Base-by-base conservation (phyloP, 2,329 filamentous ascomycete genomes). In the Monascus ruber region DNA sequence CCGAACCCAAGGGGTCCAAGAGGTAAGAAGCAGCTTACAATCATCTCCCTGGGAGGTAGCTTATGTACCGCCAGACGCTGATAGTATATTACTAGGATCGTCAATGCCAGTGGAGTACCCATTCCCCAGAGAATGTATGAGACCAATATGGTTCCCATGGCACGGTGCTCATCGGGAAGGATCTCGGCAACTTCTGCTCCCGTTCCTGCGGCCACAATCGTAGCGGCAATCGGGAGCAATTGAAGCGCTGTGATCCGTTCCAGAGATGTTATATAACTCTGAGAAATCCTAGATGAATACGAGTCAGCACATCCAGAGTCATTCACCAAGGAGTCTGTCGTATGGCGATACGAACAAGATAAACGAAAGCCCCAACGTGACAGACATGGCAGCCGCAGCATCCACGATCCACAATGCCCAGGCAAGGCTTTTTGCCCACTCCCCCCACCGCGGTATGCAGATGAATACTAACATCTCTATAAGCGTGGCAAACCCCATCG, bases 41-140 rank as follows among this genome's bases (percentile, higher is more conserved):
- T 78, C 40, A 78, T 74, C 51, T 83, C 81, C 36, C 73, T 69
- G 1, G 78, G 73, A 0, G 80, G 80, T 9, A 84, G 67, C 31
- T 77, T 76, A 58, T 84, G 74, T 2, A 84, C 56, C 4, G 75
- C 77, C 6, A 85, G 66, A 7, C 81, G 76, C 42, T 81, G 76
- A 52, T 82, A 83, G 58, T 85, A 85, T 31, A 85, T 71, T 7
- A 75, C 76, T 25, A 84, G 62, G 17, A 83, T 71, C 33, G 72
- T 69, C 56, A 79, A 71, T 1, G 79, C 74, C 37, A 85, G 59
- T 0, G 73, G 74, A 2, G 70, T 69, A 4, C 78, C 76, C 41
- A 77, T 74, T 0, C 80, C 80, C 78, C 77, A 84, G 47, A 85
- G 72, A 10, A 83, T 64, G 52, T 84, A 85, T 3, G 71, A 78